A percentile compares a stretch with the other conserved stretches of the same genome.
These are phyloP conservation scores for Phialophora chinensis DNA, from an alignment of 2,329 filamentous ascomycete genomes.

Conservation along the genomic window DNA sequence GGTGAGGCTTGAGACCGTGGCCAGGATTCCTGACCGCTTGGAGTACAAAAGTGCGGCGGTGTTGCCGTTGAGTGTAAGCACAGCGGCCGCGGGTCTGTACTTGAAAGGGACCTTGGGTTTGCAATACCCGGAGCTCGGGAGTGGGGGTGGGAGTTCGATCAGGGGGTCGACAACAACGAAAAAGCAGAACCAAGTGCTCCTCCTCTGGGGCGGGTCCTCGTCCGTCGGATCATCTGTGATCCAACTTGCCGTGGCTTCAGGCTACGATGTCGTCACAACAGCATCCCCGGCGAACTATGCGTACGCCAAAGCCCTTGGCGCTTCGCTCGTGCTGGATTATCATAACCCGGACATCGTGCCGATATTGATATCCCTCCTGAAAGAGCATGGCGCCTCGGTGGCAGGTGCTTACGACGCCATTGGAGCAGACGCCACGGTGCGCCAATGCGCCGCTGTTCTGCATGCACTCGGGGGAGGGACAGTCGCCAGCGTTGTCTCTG, in stretches of 20 bases:
- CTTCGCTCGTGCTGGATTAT: constrained; percentile 54
- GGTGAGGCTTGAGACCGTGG: constrained; percentile 32
- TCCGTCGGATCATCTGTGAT: constrained; percentile 52
- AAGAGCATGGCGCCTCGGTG: constrained; percentile 15
- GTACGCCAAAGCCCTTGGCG: constrained; percentile 51
- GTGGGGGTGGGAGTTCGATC: too few relatives aligned
- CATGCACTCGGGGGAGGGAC: constrained; percentile 15
- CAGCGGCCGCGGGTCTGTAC: constrained; percentile 46
- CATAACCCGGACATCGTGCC: constrained; percentile 33
- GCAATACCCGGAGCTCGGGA: constrained; percentile 35
- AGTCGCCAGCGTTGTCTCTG: constrained; percentile 22
- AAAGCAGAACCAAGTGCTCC: constrained; percentile 9
- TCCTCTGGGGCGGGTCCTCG: constrained; percentile 54
- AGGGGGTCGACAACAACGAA: too few relatives aligned
- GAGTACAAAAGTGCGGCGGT: constrained; percentile 45
- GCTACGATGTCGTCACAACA: constrained; percentile 47
- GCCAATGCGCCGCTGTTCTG: constrained; percentile 18
- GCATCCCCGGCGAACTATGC: constrained; percentile 13
- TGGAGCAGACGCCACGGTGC: constrained; percentile 20
- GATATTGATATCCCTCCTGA: constrained; percentile 24
- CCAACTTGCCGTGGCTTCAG: constrained; percentile 50
- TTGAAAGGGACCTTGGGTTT: constrained; percentile 36
- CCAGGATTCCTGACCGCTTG: constrained; percentile 43
- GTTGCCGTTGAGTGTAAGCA: constrained; percentile 45
- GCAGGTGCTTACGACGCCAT: constrained; percentile 30